Evolutionary conservation across 1,284 basidiomycete genomes (phyloP).

Genomic region (Ganoderma leucocontextum): DNA sequence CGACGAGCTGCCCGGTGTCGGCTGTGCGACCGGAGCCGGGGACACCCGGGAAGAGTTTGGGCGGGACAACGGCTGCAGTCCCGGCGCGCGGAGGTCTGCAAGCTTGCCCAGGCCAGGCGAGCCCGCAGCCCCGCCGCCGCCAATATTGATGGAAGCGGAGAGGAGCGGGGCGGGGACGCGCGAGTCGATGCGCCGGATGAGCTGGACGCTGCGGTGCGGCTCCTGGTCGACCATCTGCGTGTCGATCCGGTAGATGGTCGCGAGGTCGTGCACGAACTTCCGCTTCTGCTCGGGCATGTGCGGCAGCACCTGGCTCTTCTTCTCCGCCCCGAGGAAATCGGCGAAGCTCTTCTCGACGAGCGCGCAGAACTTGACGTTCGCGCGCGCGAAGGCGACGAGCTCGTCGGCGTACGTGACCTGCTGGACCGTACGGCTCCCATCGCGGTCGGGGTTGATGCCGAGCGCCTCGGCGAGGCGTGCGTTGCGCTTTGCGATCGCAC

Average conservation of each 20-base stretch:
- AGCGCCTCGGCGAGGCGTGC: constrained; percentile 87
- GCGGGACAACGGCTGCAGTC: constrained; percentile 33
- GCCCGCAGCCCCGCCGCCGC: constrained; percentile 21
- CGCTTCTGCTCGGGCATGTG: constrained; percentile 83
- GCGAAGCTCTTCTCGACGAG: constrained; percentile 82
- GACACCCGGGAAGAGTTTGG: constrained; percentile 25
- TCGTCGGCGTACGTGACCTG: constrained; percentile 69
- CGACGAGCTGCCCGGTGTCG: constrained; percentile 21
- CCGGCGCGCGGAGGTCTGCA: constrained; percentile 54
- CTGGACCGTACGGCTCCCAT: constrained; percentile 41
- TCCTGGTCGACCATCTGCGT: constrained; percentile 87
- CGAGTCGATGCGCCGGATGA: constrained; percentile 83
- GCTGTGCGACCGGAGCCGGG: constrained; percentile 23
- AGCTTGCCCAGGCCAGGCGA: constrained; percentile 60
- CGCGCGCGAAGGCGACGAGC: constrained; percentile 63
- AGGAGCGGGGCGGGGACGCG: constrained; percentile 77
- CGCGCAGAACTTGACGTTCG: constrained; percentile 72
- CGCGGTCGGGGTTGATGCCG: constrained; percentile 67
- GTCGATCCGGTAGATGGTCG: constrained; percentile 81
- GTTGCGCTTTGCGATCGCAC: constrained; percentile 84
- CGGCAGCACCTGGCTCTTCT: constrained; percentile 78
- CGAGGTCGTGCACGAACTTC: constrained; percentile 83
- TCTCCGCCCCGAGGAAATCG: constrained; percentile 77
- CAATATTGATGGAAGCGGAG: constrained; percentile 50
- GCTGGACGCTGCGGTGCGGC: constrained; percentile 80